Percentiles rank a stretch among this genome's conserved stretches.
phyloP scores from a whole-genome alignment of 2,329 filamentous ascomycete genomes.

The Ilyonectria robusta region DNA sequence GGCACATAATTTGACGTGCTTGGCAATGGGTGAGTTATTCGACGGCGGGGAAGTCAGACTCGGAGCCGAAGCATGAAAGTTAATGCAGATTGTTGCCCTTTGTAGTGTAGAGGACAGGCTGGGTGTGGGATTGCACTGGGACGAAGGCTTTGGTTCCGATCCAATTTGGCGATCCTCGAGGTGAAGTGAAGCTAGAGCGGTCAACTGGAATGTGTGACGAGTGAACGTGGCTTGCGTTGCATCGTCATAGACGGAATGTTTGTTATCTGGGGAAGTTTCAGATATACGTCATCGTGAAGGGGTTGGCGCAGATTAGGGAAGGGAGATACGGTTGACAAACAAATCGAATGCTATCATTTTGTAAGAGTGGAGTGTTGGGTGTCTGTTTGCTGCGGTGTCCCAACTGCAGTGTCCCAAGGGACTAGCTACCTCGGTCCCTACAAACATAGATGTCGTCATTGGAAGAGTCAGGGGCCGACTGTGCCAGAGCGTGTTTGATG shows the following conservation, averaged over 20 bases:
- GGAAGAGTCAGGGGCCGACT: not conserved
- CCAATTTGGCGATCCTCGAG: not conserved
- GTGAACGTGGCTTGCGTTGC: not conserved
- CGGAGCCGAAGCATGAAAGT: constrained; percentile 2
- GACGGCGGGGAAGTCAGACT: not conserved
- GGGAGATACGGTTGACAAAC: not conserved
- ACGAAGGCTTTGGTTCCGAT: too few species aligned
- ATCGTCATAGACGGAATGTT: not conserved
- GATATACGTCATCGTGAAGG: not conserved
- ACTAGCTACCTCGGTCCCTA: not conserved
- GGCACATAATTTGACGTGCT: not conserved
- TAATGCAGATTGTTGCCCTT: constrained; percentile 2
- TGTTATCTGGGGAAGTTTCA: not conserved
- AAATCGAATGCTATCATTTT: not conserved
- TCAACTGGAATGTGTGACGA: constrained; percentile 1
- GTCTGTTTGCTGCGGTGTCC: not conserved
- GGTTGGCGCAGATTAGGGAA: not conserved
- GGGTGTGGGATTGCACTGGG: not conserved
- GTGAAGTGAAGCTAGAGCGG: not conserved
- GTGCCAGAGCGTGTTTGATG: not conserved
- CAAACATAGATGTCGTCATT: not conserved
- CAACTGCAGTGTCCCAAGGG: not conserved
- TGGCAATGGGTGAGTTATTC: not conserved
- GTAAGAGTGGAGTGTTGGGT: not conserved
- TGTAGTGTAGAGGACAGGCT: not conserved